Base-by-base conservation (phyloP, 352 stramenopile genomes). In the Pythium chondricola region DNA sequence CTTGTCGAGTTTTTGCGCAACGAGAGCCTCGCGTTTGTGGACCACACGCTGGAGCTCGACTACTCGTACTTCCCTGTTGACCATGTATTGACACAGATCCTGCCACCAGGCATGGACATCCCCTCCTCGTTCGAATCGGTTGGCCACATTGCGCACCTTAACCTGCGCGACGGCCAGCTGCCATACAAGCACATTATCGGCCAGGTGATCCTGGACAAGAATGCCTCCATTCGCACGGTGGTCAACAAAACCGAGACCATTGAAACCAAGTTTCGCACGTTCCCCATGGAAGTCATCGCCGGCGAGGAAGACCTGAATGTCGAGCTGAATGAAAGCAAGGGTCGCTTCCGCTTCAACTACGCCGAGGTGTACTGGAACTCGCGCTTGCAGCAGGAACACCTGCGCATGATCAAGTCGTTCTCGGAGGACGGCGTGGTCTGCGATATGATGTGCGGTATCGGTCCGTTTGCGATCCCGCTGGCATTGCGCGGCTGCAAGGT, bases 241-340 rank as follows among this genome's bases (percentile, higher is more conserved):
- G 95, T 99, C 21, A 98, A 98, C 77, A 99, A 99, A 67, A 83
- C 92, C 39, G 93, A 94, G 36, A 96, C 82, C 44, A 98, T 99
- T 50, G 80, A 98, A 63, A 94, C 78, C 44, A 69, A 89, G 51
- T 98, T 96, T 68, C 75, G 95, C 16, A 98, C 95, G 5, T 98
- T 98, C 71, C 88, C 86, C 0, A 98, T 98, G 90, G 94, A 98
- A 69, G 74, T 98, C 8, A 67, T 98, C 20, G 93, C 88, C 3
- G 86, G 84, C 11, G 85, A 96, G 3, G 61, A 85, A 48, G 65
- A 92, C 52, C 66, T 93, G 47, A 49, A 93, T 44, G 90, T 97
- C 27, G 73, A 85, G 42, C 61, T 98, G 16, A 88, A 95, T 48
- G 95, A 98, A 65, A 95, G 89, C 69, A 94, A 93, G 46, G 96